These are phyloP conservation scores for Paulownia fortunei DNA, from an alignment of 257 asterid species.

Conservation along the genomic window DNA sequence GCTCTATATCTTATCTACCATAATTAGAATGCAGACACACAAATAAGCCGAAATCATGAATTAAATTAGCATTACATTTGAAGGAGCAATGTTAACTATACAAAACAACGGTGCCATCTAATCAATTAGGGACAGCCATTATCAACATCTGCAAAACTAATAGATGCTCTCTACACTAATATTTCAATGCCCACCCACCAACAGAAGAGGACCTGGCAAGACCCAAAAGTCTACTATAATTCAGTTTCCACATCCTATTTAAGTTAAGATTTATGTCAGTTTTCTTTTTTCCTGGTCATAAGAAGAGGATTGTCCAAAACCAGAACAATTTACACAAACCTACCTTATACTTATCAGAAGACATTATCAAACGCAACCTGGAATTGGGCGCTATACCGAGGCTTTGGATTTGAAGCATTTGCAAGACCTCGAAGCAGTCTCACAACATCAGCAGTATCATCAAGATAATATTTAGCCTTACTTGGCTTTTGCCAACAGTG, in stretches of 20 bases:
- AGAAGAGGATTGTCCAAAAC: slow-evolving; percentile 28
- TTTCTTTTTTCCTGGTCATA: slow-evolving; percentile 24
- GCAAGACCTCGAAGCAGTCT: slow-evolving; percentile 74
- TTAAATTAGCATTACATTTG: slow-evolving; percentile 39
- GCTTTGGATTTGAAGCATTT: slow-evolving; percentile 65
- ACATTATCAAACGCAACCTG: slow-evolving; percentile 62
- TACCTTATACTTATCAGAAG: slow-evolving; percentile 34
- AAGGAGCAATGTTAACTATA: slow-evolving; percentile 50
- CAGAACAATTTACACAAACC: slow-evolving; percentile 34
- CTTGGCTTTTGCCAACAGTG: slow-evolving; percentile 97
- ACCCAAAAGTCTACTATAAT: slow-evolving; percentile 20
- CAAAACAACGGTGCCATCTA: slow-evolving; percentile 48
- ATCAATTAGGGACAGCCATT: slow-evolving; percentile 43
- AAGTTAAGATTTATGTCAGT: slow-evolving; percentile 40
- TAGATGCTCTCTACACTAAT: slow-evolving; percentile 26
- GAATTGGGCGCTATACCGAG: slow-evolving; percentile 50
- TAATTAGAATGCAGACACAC: not conserved
- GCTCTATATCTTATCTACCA: not conserved
- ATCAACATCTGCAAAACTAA: slow-evolving; percentile 42
- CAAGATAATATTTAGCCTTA: slow-evolving; percentile 91
- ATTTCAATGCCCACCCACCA: slow-evolving; percentile 34
- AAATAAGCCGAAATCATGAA: slow-evolving; percentile 3
- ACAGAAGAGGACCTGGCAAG: slow-evolving; percentile 26
- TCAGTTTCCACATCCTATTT: slow-evolving; percentile 39
- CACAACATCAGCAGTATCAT: slow-evolving; percentile 76